These are phyloP conservation scores for Fusarium kyushuense DNA, from an alignment of 2,329 filamentous ascomycete genomes.

Conservation along the genomic window DNA sequence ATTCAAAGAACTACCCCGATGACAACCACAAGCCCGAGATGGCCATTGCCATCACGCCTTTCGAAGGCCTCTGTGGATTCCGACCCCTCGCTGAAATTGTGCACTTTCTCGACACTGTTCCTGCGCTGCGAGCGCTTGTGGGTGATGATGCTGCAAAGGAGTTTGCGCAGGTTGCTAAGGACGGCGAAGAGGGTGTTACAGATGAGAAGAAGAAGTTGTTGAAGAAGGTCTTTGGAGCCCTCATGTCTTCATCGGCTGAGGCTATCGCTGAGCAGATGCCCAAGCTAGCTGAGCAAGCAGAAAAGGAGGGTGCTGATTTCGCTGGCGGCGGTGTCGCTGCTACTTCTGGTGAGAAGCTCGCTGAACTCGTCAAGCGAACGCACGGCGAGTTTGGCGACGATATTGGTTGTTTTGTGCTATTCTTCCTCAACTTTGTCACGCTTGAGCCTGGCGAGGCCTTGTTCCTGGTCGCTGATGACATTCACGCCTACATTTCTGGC, in stretches of 20 bases:
- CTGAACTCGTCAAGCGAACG: constrained; percentile 80
- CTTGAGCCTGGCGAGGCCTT: constrained; percentile 91
- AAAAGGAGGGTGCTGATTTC: constrained; percentile 77
- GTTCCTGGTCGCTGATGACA: constrained; percentile 96
- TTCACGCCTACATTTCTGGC: constrained; percentile 92
- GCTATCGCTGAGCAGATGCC: constrained; percentile 67
- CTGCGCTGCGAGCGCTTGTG: constrained; percentile 73
- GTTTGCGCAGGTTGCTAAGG: constrained; percentile 65
- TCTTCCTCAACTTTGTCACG: constrained; percentile 96
- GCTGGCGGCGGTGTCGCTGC: constrained; percentile 77
- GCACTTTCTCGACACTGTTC: constrained; percentile 76
- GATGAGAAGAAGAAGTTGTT: constrained; percentile 82
- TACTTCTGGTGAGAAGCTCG: constrained; percentile 76
- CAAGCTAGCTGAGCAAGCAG: constrained; percentile 77
- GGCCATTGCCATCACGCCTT: constrained; percentile 96
- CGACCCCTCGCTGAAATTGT: constrained; percentile 86
- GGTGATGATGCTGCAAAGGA: constrained; percentile 71
- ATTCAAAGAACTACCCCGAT: constrained; percentile 96
- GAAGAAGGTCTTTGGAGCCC: constrained; percentile 77
- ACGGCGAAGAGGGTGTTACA: constrained; percentile 54
- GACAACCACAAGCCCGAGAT: constrained; percentile 99
- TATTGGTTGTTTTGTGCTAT: constrained; percentile 93
- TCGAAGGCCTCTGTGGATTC: constrained; percentile 97
- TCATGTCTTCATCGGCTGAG: constrained; percentile 83
- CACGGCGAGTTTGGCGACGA: constrained; percentile 89